These are phyloP conservation scores for Fusarium humuli DNA, from an alignment of 2,329 filamentous ascomycete species.

Conservation along the genomic window DNA sequence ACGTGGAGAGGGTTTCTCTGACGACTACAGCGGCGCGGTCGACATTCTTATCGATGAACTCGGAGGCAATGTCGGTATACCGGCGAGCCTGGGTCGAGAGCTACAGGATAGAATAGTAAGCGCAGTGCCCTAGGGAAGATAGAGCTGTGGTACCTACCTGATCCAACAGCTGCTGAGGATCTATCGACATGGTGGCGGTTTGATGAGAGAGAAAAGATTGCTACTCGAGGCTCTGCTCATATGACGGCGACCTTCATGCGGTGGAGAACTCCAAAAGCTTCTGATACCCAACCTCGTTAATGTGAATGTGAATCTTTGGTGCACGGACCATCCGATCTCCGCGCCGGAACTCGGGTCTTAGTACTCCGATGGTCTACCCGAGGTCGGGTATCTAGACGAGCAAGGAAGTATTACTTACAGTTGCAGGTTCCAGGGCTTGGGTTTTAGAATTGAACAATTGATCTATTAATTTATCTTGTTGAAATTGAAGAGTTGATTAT, in stretches of 20 bases:
- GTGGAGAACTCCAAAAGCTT: conserved; percentile 44
- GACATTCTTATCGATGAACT: conserved; percentile 83
- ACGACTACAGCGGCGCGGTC: conserved; percentile 79
- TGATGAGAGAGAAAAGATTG: conserved; percentile 42
- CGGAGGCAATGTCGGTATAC: conserved; percentile 79
- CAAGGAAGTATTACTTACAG: conserved; percentile 4
- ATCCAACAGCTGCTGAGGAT: conserved; percentile 83
- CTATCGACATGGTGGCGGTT: conserved; percentile 73
- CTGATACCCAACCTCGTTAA: conserved; percentile 43
- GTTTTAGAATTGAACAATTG: not conserved
- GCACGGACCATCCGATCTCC: conserved; percentile 43
- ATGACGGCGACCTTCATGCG: conserved; percentile 48
- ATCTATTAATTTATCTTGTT: not conserved
- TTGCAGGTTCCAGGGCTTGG: not conserved
- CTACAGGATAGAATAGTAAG: conserved; percentile 51
- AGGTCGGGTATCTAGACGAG: conserved; percentile 33
- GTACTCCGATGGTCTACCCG: conserved; percentile 30
- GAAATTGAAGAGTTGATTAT: not conserved
- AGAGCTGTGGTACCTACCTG: conserved; percentile 66
- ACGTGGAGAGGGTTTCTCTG: conserved; percentile 74
- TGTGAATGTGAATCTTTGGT: conserved; percentile 22
- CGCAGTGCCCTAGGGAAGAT: not conserved
- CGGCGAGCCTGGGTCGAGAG: conserved; percentile 72
- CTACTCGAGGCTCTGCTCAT: conserved; percentile 40
- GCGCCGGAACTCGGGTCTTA: conserved; percentile 35